Base-by-base conservation (phyloP, 2,329 filamentous ascomycete species). In the Epichloe hybrida region DNA sequence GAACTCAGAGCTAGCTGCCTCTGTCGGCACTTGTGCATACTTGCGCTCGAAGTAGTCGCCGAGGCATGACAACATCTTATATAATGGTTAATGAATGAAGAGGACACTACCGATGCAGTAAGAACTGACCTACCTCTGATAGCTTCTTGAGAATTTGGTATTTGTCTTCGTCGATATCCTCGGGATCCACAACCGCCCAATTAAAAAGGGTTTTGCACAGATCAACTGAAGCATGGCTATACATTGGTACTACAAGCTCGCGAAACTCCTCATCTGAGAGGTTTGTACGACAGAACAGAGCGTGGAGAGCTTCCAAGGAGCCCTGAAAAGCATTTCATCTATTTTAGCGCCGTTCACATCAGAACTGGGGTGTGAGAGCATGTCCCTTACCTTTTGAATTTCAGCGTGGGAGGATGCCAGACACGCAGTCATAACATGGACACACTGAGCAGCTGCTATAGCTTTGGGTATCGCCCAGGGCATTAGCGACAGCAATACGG, bases 131-230 rank as follows among this genome's bases (percentile, higher is more conserved):
- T 74, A 89, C 86, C 78, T 98, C 93, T 1, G 90, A 89, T 45
- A 97, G 80, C 67, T 95, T 96, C 71, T 97, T 97, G 40, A 87
- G 82, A 58, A 96, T 81, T 50, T 88, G 81, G 64, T 98, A 97
- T 63, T 89, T 94, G 61, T 89, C 84, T 61, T 95, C 88, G 57
- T 96, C 87, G 52, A 95, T 81, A 58, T 95, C 84, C 53, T 87
- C 79, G 3, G 88, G 79, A 56, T 89, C 84, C 42, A 91, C 83
- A 11, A 81, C 69, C 4, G 88, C 87, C 86, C 87, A 93, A 54
- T 84, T 80, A 59, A 88, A 89, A 12, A 95, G 74, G 53, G 82
- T 79, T 54, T 77, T 79, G 58, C 90, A 80, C 7, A 94, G 74
- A 38, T 77, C 74, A 41, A 95, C 77, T 54, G 83, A 85, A 51